Percentiles rank a stretch among this genome's conserved stretches.
Evolutionary conservation across 1,284 basidiomycete genomes (phyloP).

Genomic region (Melampsora americana): DNA sequence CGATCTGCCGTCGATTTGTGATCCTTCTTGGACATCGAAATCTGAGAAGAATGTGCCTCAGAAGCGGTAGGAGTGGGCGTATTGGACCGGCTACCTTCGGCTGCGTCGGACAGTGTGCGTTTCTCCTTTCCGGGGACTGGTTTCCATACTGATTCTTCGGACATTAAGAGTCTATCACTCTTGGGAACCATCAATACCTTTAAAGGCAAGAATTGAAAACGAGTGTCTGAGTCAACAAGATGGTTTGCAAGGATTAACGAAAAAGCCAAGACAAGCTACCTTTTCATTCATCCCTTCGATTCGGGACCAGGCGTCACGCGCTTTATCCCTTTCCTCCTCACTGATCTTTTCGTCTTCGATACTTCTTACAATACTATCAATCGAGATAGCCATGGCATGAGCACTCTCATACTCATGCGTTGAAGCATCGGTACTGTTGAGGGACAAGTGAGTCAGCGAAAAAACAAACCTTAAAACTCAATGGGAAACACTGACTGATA

Average conservation of each 20-base stretch:
- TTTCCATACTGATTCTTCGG: conserved; percentile 63
- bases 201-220: neutral
- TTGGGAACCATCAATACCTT: conserved; percentile 75
- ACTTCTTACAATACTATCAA: conserved; percentile 87
- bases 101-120: conserved; percentile 35
- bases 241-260: neutral
- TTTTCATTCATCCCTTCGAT: conserved; percentile 85
- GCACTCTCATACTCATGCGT: conserved; percentile 96
- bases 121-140: conserved; percentile 35
- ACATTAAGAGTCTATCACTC: conserved; percentile 76
- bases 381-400: conserved; percentile 90
- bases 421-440: conserved; percentile 73
- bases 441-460: neutral
- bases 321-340: conserved; percentile 90
- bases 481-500: conserved; percentile 32
- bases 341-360: conserved; percentile 97
- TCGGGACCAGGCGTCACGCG: conserved; percentile 86
- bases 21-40: conserved; percentile 18
- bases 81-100: conserved; percentile 6
- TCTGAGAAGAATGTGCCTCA: neutral
- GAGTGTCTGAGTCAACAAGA: neutral
- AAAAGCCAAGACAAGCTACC: conserved; percentile 4
- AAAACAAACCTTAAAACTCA: neutral
- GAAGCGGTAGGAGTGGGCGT: neutral
- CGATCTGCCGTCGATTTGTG: conserved; percentile 35